Percentiles rank a stretch among this genome's conserved stretches.
Evolutionary conservation across 805 yeast genomes (phyloP).

Genomic region (Priceomyces haplophilus): DNA sequence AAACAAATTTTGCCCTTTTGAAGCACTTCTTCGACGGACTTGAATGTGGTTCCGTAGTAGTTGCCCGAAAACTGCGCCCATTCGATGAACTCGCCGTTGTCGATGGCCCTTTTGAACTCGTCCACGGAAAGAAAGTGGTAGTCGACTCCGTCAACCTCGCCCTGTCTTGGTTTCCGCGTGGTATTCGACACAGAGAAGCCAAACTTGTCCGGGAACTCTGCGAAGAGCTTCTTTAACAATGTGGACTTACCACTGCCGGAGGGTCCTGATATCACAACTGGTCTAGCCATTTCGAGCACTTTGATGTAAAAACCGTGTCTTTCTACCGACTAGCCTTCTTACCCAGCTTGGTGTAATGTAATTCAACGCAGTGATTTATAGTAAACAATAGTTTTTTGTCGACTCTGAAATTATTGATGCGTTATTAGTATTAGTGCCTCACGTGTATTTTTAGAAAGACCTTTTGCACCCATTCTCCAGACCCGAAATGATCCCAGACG

Average conservation of each 20-base stretch:
- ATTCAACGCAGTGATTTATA: too few species aligned
- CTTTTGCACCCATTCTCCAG: constrained; percentile 1
- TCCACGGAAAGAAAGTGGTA: constrained; percentile 84
- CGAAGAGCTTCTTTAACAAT: constrained; percentile 80
- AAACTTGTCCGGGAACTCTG: constrained; percentile 83
- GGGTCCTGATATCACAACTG: constrained; percentile 95
- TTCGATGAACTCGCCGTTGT: constrained; percentile 77
- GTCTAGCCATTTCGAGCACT: constrained; percentile 46
- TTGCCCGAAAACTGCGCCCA: constrained; percentile 98
- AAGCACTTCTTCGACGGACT: constrained; percentile 74
- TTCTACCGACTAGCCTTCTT: too few species aligned
- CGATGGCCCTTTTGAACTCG: constrained; percentile 73
- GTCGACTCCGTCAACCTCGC: constrained; percentile 86
- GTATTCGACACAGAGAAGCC: constrained; percentile 95
- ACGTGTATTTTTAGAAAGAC: neutral
- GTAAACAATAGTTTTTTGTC: neutral
- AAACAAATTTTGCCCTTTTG: constrained; percentile 73
- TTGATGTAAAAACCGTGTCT: neutral
- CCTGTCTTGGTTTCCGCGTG: constrained; percentile 87
- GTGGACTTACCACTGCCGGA: constrained; percentile 97
- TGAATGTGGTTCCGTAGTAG: constrained; percentile 91
- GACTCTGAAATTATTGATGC: constrained; percentile 3
- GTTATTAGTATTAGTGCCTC: too few species aligned
- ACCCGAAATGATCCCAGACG: neutral
- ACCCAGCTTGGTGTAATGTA: too few species aligned